Conservation (phyloP, 495 filamentous ascomycete species). For the Gamarada debralockiae region DNA sequence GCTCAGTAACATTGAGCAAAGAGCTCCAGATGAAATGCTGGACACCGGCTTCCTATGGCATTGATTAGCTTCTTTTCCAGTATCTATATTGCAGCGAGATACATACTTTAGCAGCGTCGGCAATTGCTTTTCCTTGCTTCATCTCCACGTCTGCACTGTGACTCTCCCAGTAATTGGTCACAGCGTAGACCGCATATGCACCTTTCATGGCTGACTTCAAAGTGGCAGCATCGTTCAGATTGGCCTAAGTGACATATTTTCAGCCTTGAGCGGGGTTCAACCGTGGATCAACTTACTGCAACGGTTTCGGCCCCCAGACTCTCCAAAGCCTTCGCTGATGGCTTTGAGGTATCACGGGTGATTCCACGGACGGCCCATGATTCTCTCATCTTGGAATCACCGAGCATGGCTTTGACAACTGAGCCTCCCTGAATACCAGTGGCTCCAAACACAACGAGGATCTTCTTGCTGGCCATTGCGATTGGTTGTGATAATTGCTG, state of each 20-base stretch:
- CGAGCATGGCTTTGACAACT: slow-evolving; percentile 47
- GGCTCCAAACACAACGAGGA: slow-evolving; percentile 57
- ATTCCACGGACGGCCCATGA: slow-evolving; percentile 52
- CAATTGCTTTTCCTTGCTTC: slow-evolving; percentile 53
- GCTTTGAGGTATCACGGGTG: slow-evolving; percentile 46
- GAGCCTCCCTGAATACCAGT: slow-evolving; percentile 62
- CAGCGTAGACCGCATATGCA: slow-evolving; percentile 50
- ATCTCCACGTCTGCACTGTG: slow-evolving; percentile 45
- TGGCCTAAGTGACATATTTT: slow-evolving; percentile 30
- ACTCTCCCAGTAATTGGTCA: slow-evolving; percentile 55
- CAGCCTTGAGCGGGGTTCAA: background rate
- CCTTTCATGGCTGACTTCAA: slow-evolving; percentile 48
- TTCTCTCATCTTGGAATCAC: slow-evolving; percentile 41
- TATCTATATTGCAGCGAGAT: background rate
- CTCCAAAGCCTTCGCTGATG: slow-evolving; percentile 36
- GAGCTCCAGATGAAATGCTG: slow-evolving; percentile 51
- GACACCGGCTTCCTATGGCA: slow-evolving; percentile 33
- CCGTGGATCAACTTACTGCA: slow-evolving; percentile 16
- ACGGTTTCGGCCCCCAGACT: slow-evolving; percentile 39
- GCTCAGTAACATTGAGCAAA: slow-evolving; percentile 31
- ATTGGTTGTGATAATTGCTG: background rate
- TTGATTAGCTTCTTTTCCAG: background rate
- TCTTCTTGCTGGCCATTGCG: slow-evolving; percentile 35
- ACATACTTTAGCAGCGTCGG: slow-evolving; percentile 44
- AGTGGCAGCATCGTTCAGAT: slow-evolving; percentile 44